Evolutionary conservation across 148 eudicot species (phyloP), one percentile per base, ranked within the genome.

Genomic region (Rhododendron williamsianum): DNA sequence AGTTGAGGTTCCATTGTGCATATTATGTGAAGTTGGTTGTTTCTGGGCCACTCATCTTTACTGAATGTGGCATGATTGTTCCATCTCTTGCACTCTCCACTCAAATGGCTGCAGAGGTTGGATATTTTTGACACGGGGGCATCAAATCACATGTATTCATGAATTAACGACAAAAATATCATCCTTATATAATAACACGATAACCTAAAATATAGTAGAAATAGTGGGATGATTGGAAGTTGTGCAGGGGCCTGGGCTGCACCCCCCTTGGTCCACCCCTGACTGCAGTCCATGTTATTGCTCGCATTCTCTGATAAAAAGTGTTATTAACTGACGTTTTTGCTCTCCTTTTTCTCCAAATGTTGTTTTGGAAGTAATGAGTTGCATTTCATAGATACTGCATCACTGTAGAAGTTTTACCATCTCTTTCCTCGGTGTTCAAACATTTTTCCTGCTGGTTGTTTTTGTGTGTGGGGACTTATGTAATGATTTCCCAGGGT

Each of bases 401-500:
- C 81, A 49, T 52, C 4, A 43, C 52, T 77, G 8, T 78, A 27
- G 60, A 18, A 49, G 81, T 19, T 18, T 3, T 41, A 36, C 23
- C 23, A 4, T 38, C 25, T 43, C 49, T 77, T 43, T 77, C 27
- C 46, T 41, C 5, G 0, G 48, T 69, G 78, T 19, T 41, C 6
- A 13, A 9, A 73, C 43, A 78, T 33, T 67, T 60, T 15, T 19
- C 7, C 13, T 46, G 72, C n/a, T 63, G 41, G 27, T 77, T 2
- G 38, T 27, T 27, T 25, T 65, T 85, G 15, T 82, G n/a, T 10
- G 2, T 30, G 3, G 36, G 25, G 18, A 15, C 36, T 54, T 30
- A 58, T 78, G 16, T 83, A 13, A 46, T 78, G 7, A 0, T 84
- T 33, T 74, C 4, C 30, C 67, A 89, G 90, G 90, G 90, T 1